Conservation (phyloP, 371 early-diverging fungal genomes). For the Saksenaea vasiformis region DNA sequence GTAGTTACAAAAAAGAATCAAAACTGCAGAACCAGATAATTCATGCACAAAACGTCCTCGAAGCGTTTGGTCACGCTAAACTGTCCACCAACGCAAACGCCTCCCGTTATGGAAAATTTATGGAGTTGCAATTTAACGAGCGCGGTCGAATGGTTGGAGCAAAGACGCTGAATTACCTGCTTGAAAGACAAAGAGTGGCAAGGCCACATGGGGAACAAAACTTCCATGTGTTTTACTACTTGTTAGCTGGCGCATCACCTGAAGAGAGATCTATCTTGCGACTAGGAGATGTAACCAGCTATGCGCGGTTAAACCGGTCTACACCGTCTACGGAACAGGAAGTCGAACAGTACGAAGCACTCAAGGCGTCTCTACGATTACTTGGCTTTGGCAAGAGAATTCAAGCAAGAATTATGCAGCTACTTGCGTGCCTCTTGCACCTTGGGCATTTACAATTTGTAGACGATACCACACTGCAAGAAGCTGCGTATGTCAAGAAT, state of each 20-base stretch:
- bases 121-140: slow-evolving; percentile 87
- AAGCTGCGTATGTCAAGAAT: slow-evolving; percentile 59
- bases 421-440: slow-evolving; percentile 82
- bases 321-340: neutral
- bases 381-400: slow-evolving; percentile 78
- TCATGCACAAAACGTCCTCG: slow-evolving; percentile 72
- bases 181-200: slow-evolving; percentile 76
- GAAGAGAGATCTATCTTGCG: slow-evolving; percentile 43
- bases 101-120: slow-evolving; percentile 85
- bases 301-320: slow-evolving; percentile 27
- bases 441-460: slow-evolving; percentile 86
- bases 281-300: slow-evolving; percentile 19
- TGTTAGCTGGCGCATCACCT: slow-evolving; percentile 55
- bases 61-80: slow-evolving; percentile 84
- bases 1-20: slow-evolving; percentile 78
- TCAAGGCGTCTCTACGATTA: slow-evolving; percentile 74
- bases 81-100: slow-evolving; percentile 74
- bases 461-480: slow-evolving; percentile 53
- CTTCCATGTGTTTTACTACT: slow-evolving; percentile 93
- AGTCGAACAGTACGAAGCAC: slow-evolving; percentile 54
- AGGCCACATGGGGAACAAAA: slow-evolving; percentile 71
- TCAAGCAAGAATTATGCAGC: slow-evolving; percentile 80
- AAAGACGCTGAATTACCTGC: slow-evolving; percentile 81
- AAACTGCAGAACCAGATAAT: slow-evolving; percentile 74
- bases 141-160: slow-evolving; percentile 79